Evolutionary conservation across 164 flowering plant species (phyloP).

Genomic region (Chimonanthus praecox): DNA sequence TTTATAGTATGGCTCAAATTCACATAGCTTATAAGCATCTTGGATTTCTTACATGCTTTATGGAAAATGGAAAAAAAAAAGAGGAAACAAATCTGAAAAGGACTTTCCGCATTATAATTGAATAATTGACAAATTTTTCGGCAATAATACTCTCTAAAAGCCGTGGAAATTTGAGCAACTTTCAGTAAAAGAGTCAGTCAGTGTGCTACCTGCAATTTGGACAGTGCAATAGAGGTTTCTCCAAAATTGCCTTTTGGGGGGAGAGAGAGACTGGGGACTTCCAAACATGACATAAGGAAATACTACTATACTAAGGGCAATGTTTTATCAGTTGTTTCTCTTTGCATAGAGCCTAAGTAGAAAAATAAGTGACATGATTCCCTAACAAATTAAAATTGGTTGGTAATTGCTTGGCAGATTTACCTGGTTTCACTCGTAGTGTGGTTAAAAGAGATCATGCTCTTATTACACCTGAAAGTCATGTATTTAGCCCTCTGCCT

Average conservation of each 20-base stretch:
- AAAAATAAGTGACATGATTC: not conserved
- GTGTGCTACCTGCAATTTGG: not conserved
- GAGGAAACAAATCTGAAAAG: too few relatives aligned
- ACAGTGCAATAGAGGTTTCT: not conserved
- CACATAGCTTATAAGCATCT: too few relatives aligned
- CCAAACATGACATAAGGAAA: not conserved
- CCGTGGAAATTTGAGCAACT: too few relatives aligned
- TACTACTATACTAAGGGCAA: too few relatives aligned
- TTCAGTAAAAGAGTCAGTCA: too few relatives aligned
- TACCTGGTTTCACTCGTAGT: conserved; percentile 97
- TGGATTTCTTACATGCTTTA: too few relatives aligned
- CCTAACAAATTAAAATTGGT: not conserved
- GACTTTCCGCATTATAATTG: too few relatives aligned
- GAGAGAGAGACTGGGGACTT: not conserved
- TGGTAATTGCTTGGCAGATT: conserved; percentile 41
- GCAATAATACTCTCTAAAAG: too few relatives aligned
- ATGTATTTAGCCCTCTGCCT: conserved; percentile 87
- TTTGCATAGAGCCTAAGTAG: not conserved
- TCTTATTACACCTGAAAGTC: conserved; percentile 90
- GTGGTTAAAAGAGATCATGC: conserved; percentile 87
- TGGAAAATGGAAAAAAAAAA: too few relatives aligned
- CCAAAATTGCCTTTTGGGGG: not conserved
- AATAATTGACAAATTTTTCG: too few relatives aligned
- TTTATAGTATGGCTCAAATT: too few relatives aligned
- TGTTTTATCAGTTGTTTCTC: too few relatives aligned